Evolutionary conservation across 1,139 yeast genomes (phyloP).

Genomic region (Sugiyamaella pinicola): DNA sequence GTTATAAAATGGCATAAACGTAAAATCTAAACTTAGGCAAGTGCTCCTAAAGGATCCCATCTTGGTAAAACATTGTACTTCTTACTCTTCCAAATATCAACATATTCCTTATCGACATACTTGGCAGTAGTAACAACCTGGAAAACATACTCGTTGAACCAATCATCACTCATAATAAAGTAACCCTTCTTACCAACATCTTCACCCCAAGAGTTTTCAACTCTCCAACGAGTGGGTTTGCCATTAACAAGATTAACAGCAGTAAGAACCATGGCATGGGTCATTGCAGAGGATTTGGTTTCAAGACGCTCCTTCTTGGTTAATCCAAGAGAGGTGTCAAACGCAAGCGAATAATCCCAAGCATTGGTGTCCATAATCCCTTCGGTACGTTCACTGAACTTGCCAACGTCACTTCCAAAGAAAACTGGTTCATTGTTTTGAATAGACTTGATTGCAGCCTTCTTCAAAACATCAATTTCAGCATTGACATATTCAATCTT

Average conservation of each 20-base stretch:
- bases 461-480: conserved; percentile 51
- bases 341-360: conserved; percentile 59
- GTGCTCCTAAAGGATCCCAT: conserved; percentile 70
- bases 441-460: conserved; percentile 59
- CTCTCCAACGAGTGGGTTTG: conserved; percentile 65
- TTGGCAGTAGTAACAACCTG: conserved; percentile 60
- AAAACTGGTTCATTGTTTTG: conserved; percentile 65
- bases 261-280: conserved; percentile 69
- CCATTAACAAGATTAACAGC: conserved; percentile 59
- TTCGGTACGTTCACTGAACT: conserved; percentile 50
- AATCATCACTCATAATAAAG: conserved; percentile 63
- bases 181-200: conserved; percentile 62
- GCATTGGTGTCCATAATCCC: conserved; percentile 61
- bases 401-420: conserved; percentile 71
- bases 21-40: conserved; percentile 45
- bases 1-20: background rate
- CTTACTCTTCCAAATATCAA: conserved; percentile 54
- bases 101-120: conserved; percentile 50
- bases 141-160: conserved; percentile 68
- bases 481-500: conserved; percentile 65
- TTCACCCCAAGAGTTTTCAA: conserved; percentile 71
- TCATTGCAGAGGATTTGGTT: conserved; percentile 63
- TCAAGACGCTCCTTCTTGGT: conserved; percentile 57
- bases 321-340: conserved; percentile 53
- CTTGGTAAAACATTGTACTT: conserved; percentile 58